These are phyloP conservation scores for Globisporangium yorkense DNA, from an alignment of 352 stramenopile genomes.

Conservation along the genomic window DNA sequence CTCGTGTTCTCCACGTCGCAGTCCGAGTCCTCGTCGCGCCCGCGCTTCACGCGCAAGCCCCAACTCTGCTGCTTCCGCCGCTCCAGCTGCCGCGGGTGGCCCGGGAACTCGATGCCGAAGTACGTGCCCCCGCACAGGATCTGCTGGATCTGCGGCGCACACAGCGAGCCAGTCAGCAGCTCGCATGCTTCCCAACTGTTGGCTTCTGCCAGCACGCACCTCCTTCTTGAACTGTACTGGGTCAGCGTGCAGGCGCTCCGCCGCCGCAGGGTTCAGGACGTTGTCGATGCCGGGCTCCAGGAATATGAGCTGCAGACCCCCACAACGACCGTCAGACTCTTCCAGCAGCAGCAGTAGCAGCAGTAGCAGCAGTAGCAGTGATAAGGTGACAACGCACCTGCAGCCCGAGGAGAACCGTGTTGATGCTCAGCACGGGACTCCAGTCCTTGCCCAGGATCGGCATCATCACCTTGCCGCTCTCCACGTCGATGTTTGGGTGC, in stretches of 20 bases:
- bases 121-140: constrained; percentile 57
- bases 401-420: constrained; percentile 75
- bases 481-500: constrained; percentile 80
- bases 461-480: constrained; percentile 82
- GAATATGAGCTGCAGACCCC: constrained; percentile 58
- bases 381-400: constrained; percentile 34
- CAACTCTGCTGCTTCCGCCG: constrained; percentile 36
- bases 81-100: constrained; percentile 50
- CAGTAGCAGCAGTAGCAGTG: not conserved
- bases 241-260: constrained; percentile 47
- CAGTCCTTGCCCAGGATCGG: constrained; percentile 80
- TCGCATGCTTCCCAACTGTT: not conserved
- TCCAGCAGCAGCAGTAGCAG: too few relatives aligned
- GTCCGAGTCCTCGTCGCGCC: constrained; percentile 31
- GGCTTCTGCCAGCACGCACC: constrained; percentile 6
- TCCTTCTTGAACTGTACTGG: constrained; percentile 41
- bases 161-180: not conserved
- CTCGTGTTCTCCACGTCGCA: constrained; percentile 28
- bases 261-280: constrained; percentile 48
- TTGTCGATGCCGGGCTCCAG: constrained; percentile 69
- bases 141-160: constrained; percentile 29
- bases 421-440: constrained; percentile 82
- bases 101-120: constrained; percentile 58
- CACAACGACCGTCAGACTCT: not conserved
- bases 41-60: constrained; percentile 47